A percentile compares a stretch with the other conserved stretches of the same genome.
Conservation (phyloP, 371 early-diverging fungal genomes). For the Apophysomyces trapeziformis region DNA sequence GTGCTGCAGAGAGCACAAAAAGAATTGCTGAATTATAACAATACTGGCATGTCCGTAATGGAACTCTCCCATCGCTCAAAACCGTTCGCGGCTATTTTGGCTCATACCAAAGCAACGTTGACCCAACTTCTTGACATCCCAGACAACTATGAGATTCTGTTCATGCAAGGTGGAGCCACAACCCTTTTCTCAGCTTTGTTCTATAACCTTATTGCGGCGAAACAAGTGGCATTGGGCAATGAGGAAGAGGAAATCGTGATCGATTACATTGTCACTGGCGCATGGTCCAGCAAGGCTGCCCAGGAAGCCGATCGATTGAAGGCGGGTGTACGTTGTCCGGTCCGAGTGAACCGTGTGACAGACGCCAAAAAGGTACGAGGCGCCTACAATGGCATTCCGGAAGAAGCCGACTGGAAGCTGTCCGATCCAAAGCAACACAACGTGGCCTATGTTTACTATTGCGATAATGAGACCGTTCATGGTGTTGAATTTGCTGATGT, state of each 20-base stretch:
- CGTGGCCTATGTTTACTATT: constrained; percentile 91
- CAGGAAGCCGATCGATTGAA: constrained; percentile 86
- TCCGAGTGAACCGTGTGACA: constrained; percentile 69
- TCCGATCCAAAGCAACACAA: constrained; percentile 62
- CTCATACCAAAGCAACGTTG: constrained; percentile 73
- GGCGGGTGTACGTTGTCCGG: constrained; percentile 34
- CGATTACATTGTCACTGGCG: constrained; percentile 93
- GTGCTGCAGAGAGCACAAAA: constrained; percentile 84
- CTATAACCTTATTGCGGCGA: constrained; percentile 83
- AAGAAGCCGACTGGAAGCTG: constrained; percentile 68
- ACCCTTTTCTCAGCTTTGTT: constrained; percentile 90
- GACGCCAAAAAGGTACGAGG: constrained; percentile 61
- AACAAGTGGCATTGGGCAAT: constrained; percentile 41
- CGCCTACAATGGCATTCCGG: constrained; percentile 61
- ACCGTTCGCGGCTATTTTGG: constrained; percentile 77
- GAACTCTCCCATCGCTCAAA: constrained; percentile 94
- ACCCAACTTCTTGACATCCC: constrained; percentile 78
- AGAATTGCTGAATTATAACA: constrained; percentile 81
- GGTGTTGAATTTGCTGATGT: constrained; percentile 85
- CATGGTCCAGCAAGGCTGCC: constrained; percentile 90
- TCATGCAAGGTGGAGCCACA: constrained; percentile 96
- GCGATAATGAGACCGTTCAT: constrained; percentile 97
- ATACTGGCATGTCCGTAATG: constrained; percentile 90
- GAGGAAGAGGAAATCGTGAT: constrained; percentile 52
- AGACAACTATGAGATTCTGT: constrained; percentile 85